phyloP scores from a whole-genome alignment of 345 rosid species.

The Dipteronia sinensis region DNA sequence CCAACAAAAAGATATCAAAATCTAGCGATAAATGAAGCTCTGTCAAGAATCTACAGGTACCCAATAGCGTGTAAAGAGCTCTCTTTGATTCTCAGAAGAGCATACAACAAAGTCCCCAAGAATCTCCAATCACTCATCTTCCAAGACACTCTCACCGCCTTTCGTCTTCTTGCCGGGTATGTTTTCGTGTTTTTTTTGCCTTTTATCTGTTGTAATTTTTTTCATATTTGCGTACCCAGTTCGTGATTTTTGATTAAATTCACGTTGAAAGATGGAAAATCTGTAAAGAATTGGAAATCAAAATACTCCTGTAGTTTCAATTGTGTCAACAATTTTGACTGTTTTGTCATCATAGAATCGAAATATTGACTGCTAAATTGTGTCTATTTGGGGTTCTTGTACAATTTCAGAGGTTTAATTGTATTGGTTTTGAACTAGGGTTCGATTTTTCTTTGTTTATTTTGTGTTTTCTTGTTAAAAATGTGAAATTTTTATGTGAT shows the following conservation, averaged over 20 bases:
- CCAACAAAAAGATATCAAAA: constrained; percentile 54
- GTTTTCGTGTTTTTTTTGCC: not conserved
- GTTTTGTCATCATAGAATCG: not conserved
- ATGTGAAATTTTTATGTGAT: not conserved
- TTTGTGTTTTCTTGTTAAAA: not conserved
- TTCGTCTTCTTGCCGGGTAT: constrained; percentile 77
- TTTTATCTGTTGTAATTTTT: not conserved
- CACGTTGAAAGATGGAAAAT: not conserved
- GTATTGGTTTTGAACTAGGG: not conserved
- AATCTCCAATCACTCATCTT: constrained; percentile 62
- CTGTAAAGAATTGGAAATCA: not conserved
- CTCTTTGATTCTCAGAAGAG: constrained; percentile 50
- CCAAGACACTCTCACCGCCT: constrained; percentile 67
- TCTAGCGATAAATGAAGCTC: constrained; percentile 48
- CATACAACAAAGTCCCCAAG: constrained; percentile 59
- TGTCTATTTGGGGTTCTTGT: not conserved
- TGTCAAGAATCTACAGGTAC: constrained; percentile 49
- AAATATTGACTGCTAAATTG: too few species aligned
- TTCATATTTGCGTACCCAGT: constrained; percentile 16
- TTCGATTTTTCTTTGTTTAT: too few species aligned
- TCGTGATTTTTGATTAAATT: not conserved
- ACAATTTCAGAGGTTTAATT: not conserved
- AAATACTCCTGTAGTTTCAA: not conserved
- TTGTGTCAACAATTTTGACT: not conserved
- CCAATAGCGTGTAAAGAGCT: constrained; percentile 74